A percentile compares a stretch with the other conserved stretches of the same genome.
Evolutionary conservation across 345 rosid species (phyloP).

Genomic region (Arabidopsis thaliana): TAIR10.1 NC_003075.7:5246501-5247000

Average conservation of each 20-base stretch:
- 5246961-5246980: too few relatives aligned
- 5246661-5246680: slow-evolving; percentile 40
- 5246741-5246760: slow-evolving; percentile 85
- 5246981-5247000: too few relatives aligned
- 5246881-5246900: too few relatives aligned
- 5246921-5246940: too few relatives aligned
- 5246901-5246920: too few relatives aligned
- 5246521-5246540: slow-evolving; percentile 63
- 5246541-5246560: slow-evolving; percentile 83
- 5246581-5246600: slow-evolving; percentile 94
- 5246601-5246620: slow-evolving; percentile 80
- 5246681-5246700: slow-evolving; percentile 64
- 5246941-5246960: too few relatives aligned
- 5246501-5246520: slow-evolving; percentile 70
- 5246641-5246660: slow-evolving; percentile 39
- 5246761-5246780: slow-evolving; percentile 22
- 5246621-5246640: slow-evolving; percentile 45
- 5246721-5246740: slow-evolving; percentile 72
- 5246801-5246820: background rate
- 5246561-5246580: slow-evolving; percentile 70
- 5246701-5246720: slow-evolving; percentile 68
- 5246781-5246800: background rate
- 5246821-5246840: background rate
- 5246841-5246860: background rate
- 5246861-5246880: background rate